Conservation (phyloP, 805 yeast species). For the Lipomyces spencermartinsiae region DNA sequence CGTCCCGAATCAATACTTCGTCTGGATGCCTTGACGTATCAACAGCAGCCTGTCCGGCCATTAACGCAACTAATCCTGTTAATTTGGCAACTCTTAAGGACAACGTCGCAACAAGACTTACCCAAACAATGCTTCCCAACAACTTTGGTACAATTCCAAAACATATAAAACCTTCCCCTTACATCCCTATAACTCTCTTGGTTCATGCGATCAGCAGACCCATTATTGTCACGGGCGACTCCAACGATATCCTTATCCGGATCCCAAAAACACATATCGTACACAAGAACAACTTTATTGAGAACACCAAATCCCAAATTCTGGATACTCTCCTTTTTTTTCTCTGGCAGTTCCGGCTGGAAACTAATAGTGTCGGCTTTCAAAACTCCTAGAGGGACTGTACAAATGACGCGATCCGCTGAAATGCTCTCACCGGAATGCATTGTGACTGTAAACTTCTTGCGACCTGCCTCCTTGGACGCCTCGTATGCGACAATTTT, state of each 20-base stretch:
- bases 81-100: not conserved
- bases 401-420: conserved; percentile 50
- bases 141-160: conserved; percentile 48
- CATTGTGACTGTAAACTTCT: conserved; percentile 40
- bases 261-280: conserved; percentile 51
- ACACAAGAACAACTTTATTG: conserved; percentile 50
- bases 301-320: conserved; percentile 50
- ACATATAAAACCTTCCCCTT: conserved; percentile 50
- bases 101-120: conserved; percentile 7
- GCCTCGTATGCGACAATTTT: conserved; percentile 49
- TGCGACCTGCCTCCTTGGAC: conserved; percentile 36
- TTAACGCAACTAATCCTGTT: conserved; percentile 44
- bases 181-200: conserved; percentile 39
- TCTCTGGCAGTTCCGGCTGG: conserved; percentile 51
- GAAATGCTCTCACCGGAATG: conserved; percentile 51
- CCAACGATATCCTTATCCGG: conserved; percentile 44
- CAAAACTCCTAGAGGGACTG: conserved; percentile 52
- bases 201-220: conserved; percentile 22
- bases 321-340: conserved; percentile 50
- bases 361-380: conserved; percentile 49
- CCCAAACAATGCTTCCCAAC: conserved; percentile 49
- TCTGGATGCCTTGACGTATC: conserved; percentile 45
- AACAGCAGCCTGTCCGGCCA: conserved; percentile 51
- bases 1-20: conserved; percentile 46
- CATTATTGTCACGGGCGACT: conserved; percentile 43